A percentile compares a stretch with the other conserved stretches of the same genome.
These are phyloP conservation scores for Prunus davidiana DNA, from an alignment of 306 rosid genomes.

Conservation along the genomic window DNA sequence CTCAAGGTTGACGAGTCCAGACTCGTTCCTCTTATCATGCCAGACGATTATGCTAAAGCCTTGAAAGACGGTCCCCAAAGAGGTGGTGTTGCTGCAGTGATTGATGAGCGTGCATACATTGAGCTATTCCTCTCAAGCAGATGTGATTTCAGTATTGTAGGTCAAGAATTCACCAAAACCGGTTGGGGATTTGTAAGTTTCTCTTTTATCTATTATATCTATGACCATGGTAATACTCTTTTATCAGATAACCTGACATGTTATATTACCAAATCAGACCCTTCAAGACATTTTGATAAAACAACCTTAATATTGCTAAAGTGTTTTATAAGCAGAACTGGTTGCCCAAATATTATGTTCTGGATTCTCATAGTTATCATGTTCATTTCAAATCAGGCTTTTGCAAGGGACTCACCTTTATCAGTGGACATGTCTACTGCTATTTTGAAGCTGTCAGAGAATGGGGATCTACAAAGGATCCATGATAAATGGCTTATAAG, in stretches of 20 bases:
- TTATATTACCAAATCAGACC: background rate
- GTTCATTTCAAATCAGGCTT: conserved; percentile 56
- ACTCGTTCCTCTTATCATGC: conserved; percentile 59
- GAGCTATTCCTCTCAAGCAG: conserved; percentile 85
- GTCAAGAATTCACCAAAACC: conserved; percentile 88
- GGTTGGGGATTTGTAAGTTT: conserved; percentile 98
- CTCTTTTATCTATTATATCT: conserved; percentile 7
- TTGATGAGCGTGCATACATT: conserved; percentile 76
- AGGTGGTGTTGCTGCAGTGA: conserved; percentile 81
- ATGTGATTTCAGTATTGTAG: conserved; percentile 70
- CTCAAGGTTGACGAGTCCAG: conserved; percentile 58
- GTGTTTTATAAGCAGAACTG: background rate
- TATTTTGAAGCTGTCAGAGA: conserved; percentile 63
- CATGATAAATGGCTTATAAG: conserved; percentile 91
- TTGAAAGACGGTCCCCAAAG: conserved; percentile 58
- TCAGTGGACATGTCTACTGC: conserved; percentile 91
- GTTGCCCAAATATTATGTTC: background rate
- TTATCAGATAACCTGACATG: background rate
- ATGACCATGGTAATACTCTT: background rate
- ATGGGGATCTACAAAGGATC: conserved; percentile 86
- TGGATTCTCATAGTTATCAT: background rate
- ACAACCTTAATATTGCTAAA: no score
- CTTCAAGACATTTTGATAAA: no score
- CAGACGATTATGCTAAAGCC: conserved; percentile 60
- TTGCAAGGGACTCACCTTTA: conserved; percentile 81